A percentile compares a stretch with the other conserved stretches of the same genome.
Evolutionary conservation across 805 yeast genomes (phyloP).

Genomic region (Cyberlindnera nakhonratchasimensis): DNA sequence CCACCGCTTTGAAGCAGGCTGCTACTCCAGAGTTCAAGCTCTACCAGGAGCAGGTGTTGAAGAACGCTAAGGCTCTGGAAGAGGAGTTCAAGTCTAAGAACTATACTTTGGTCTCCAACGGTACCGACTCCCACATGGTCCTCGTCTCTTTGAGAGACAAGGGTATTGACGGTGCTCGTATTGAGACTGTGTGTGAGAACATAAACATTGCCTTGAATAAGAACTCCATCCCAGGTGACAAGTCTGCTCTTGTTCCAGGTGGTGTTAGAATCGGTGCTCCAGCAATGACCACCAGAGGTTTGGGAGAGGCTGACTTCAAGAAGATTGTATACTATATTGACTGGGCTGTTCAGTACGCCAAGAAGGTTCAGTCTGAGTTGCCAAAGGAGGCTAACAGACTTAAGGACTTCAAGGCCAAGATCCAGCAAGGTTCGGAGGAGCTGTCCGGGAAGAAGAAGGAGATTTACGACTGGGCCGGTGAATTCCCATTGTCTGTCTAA

Average conservation of each 20-base stretch:
- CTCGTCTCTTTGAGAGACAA: constrained; percentile 76
- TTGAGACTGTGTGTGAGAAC: constrained; percentile 84
- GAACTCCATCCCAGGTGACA: constrained; percentile 95
- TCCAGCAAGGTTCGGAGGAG: constrained; percentile 68
- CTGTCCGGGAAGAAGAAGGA: constrained; percentile 68
- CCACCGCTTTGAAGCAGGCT: constrained; percentile 93
- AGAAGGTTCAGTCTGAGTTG: constrained; percentile 67
- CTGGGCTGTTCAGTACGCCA: constrained; percentile 72
- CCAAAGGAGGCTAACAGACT: constrained; percentile 93
- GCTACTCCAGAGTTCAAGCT: constrained; percentile 80
- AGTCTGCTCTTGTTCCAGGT: constrained; percentile 92
- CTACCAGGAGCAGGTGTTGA: constrained; percentile 80
- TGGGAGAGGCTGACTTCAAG: constrained; percentile 81
- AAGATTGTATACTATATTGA: constrained; percentile 79
- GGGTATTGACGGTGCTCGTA: constrained; percentile 90
- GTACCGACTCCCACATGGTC: constrained; percentile 93
- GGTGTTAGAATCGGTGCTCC: constrained; percentile 98
- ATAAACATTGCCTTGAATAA: constrained; percentile 94
- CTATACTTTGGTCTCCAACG: constrained; percentile 77
- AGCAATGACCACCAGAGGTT: constrained; percentile 98
- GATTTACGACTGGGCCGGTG: constrained; percentile 88
- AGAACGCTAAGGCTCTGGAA: constrained; percentile 79
- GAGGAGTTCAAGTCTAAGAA: constrained; percentile 60
- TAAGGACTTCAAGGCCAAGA: constrained; percentile 89
- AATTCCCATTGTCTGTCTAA: constrained; percentile 66